These are phyloP conservation scores for Neofusicoccum kwambonambiense DNA, from an alignment of 2,329 filamentous ascomycete species.

Conservation along the genomic window DNA sequence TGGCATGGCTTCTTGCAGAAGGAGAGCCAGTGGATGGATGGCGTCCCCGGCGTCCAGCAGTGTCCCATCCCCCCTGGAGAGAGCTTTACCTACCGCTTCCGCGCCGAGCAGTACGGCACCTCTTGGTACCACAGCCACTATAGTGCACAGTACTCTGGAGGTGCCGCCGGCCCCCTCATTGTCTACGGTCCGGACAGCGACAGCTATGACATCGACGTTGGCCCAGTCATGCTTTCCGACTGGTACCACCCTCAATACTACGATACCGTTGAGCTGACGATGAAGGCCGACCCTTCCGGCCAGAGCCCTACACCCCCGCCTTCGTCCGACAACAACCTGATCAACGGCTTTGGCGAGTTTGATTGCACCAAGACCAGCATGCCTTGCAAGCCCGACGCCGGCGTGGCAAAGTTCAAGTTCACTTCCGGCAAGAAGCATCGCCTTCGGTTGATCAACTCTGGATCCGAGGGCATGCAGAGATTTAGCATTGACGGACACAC, in stretches of 20 bases:
- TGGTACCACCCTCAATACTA: slow-evolving; percentile 27
- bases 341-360: slow-evolving; percentile 31
- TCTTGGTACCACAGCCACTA: slow-evolving; percentile 28
- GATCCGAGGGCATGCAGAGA: slow-evolving; percentile 41
- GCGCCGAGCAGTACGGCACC: slow-evolving; percentile 34
- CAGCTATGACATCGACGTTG: slow-evolving; percentile 29
- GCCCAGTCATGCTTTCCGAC: slow-evolving; percentile 27
- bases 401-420: slow-evolving; percentile 39
- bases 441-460: slow-evolving; percentile 44
- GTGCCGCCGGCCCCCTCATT: slow-evolving; percentile 28
- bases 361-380: slow-evolving; percentile 28
- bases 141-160: slow-evolving; percentile 30
- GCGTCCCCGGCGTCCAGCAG: slow-evolving; percentile 35
- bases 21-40: slow-evolving; percentile 36
- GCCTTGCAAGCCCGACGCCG: slow-evolving; percentile 27
- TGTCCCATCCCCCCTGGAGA: slow-evolving; percentile 37
- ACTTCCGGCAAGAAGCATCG: slow-evolving; percentile 41
- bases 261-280: slow-evolving; percentile 21
- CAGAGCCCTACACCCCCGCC: slow-evolving; percentile 25
- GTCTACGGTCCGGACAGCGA: slow-evolving; percentile 28
- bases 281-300: slow-evolving; percentile 23
- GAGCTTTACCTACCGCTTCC: slow-evolving; percentile 27
- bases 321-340: slow-evolving; percentile 28
- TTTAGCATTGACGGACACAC: slow-evolving; percentile 47
- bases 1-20: slow-evolving; percentile 35